Evolutionary conservation across 192 early-diverging fungal species (phyloP), one percentile per base, ranked within the genome.

Genomic region (Podochytrium sp.): DNA sequence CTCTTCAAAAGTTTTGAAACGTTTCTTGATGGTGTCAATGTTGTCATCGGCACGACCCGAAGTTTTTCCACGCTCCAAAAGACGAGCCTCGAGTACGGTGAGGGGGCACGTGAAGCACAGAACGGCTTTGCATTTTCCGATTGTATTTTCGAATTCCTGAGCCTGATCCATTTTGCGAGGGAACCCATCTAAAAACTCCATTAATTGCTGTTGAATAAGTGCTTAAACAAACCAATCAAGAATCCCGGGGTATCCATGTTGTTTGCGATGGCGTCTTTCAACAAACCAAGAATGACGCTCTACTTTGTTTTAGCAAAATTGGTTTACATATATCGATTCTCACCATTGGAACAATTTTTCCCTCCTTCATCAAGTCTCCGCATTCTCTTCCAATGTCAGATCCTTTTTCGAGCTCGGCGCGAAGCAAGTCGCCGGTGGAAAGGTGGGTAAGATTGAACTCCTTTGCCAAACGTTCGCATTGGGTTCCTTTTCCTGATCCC

Each of bases 341-440:
- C 27, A 73, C 76, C 83, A 79, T 73, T 30, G 96, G 97, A 7
- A 98, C 97, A 79, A 98, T 96, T 61, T 91, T 75, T 32, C 97
- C 97, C 65, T 95, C 92, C 47, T 90, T 89, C 80, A 99, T 98
- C 59, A 90, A 90, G 37, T 85, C 87, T 30, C 86, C 86, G 75
- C 94, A 96, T 59, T 94, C 75, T 62, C 90, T 88, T 49, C 95
- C 96, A 76, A 92, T 90, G 64, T 35, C 86, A 85, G 50, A 77
- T 59, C 65, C 94, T 86, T 67, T 87, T 79, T 80, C 92, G 86
- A 84, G 81, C 76, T 99, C 95, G 25, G 82, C 92, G 41, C 97
- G 90, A 33, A 99, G 83, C 23, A 99, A 82, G 77, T 98, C 97
- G 41, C 97, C 97, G 38, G 96, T 96, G 83, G 94, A 96, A 55